Evolutionary conservation across 768 basidiomycete genomes (phyloP).

Genomic region (Naganishia antarctica): DNA sequence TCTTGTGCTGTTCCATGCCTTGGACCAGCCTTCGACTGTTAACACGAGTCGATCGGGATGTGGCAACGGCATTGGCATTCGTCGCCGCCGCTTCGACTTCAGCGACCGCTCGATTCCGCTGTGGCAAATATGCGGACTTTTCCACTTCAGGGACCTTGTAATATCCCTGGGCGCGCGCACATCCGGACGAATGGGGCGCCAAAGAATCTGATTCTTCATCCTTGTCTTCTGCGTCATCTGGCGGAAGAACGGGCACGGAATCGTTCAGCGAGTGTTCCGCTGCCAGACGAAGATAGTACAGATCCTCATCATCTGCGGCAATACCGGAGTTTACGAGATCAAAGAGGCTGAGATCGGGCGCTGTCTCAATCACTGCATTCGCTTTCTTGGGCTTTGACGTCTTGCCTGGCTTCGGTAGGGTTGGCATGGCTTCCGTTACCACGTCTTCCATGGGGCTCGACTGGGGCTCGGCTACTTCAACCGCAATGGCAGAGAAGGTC

Average conservation of each 20-base stretch:
- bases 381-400: constrained; percentile 13
- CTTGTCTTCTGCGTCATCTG: constrained; percentile 4
- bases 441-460: constrained; percentile 29
- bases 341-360: constrained; percentile 31
- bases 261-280: constrained; percentile 38
- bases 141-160: constrained; percentile 90
- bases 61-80: constrained; percentile 57
- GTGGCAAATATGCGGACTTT: constrained; percentile 86
- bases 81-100: constrained; percentile 50
- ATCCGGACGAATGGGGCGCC: constrained; percentile 65
- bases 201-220: constrained; percentile 1
- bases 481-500: constrained; percentile 15
- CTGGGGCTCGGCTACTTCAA: constrained; percentile 31
- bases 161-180: constrained; percentile 87
- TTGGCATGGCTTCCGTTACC: not conserved
- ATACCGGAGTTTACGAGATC: constrained; percentile 56
- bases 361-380: not conserved
- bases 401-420: not conserved
- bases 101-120: constrained; percentile 54
- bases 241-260: constrained; percentile 30
- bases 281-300: constrained; percentile 59
- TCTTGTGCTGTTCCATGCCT: constrained; percentile 88
- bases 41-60: constrained; percentile 69
- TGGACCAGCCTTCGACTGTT: constrained; percentile 85
- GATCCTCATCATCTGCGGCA: constrained; percentile 82